Conservation (phyloP, 768 basidiomycete genomes). For the Rhizopogon sp. region DNA sequence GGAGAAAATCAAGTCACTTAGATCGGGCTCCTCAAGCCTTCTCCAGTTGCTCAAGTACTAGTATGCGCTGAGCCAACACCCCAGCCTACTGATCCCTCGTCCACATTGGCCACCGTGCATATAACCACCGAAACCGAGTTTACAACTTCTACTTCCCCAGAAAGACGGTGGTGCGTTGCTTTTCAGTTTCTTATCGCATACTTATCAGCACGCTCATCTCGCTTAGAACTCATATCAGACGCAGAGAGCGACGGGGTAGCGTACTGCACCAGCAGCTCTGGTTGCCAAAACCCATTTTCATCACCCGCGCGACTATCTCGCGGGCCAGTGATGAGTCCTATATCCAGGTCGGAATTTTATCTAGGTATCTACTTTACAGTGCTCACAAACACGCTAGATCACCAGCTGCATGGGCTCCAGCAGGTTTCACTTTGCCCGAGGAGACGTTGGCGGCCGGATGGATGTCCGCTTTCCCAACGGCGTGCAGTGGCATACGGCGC, state of each 20-base stretch:
- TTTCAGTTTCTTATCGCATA: too few species aligned
- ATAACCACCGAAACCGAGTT: conserved; percentile 24
- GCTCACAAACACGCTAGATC: conserved; percentile 19
- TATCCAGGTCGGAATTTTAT: conserved; percentile 28
- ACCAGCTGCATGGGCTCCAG: conserved; percentile 33
- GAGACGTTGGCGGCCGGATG: conserved; percentile 44
- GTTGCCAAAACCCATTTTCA: conserved; percentile 26
- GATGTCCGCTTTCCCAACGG: conserved; percentile 48
- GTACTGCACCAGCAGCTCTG: conserved; percentile 30
- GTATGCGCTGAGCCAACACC: conserved; percentile 32
- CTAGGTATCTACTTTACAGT: not conserved
- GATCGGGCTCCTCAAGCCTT: not conserved
- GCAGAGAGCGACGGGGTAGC: conserved; percentile 32
- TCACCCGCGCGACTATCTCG: conserved; percentile 30
- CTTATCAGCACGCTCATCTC: not conserved
- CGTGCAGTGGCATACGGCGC: conserved; percentile 46
- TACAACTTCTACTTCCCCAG: conserved; percentile 29
- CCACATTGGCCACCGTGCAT: conserved; percentile 31
- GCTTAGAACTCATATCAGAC: conserved; percentile 33
- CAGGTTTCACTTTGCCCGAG: conserved; percentile 26
- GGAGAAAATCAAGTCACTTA: not conserved
- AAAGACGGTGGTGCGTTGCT: conserved; percentile 25
- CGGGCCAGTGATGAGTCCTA: conserved; percentile 32
- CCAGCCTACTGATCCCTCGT: conserved; percentile 31
- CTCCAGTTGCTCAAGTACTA: not conserved